These are phyloP conservation scores for Tricholoma sp. DNA, from an alignment of 768 basidiomycete genomes.

Conservation along the genomic window DNA sequence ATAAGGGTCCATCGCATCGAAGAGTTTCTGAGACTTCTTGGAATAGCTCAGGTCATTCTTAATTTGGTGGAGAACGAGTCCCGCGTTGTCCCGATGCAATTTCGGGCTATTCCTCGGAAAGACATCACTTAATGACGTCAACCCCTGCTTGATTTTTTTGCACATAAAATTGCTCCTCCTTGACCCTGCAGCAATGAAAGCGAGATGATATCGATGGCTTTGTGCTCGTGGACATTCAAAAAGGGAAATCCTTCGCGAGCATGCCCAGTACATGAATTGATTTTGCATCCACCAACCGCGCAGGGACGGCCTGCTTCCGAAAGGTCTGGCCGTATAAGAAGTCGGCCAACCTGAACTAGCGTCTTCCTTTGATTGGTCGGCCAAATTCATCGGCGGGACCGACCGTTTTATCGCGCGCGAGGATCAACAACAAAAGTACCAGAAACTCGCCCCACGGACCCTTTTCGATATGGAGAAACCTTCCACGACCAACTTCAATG, in stretches of 20 bases:
- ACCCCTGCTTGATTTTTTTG: constrained; percentile 16
- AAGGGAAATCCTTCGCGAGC: constrained; percentile 15
- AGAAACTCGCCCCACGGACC: neutral
- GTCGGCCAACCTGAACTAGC: neutral
- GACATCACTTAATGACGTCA: constrained; percentile 19
- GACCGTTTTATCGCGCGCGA: neutral
- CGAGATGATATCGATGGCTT: constrained; percentile 14
- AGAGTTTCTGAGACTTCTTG: constrained; percentile 10
- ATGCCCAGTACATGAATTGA: neutral
- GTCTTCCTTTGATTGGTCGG: neutral
- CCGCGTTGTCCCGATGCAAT: constrained; percentile 10
- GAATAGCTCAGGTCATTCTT: constrained; percentile 16
- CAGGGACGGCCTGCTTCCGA: neutral
- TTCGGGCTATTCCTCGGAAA: constrained; percentile 9
- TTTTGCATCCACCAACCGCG: neutral
- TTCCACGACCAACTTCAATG: neutral
- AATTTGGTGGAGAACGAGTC: constrained; percentile 21
- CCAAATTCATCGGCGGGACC: neutral
- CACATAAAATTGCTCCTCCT: constrained; percentile 24
- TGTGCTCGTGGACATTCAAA: constrained; percentile 21
- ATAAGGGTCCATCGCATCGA: constrained; percentile 21
- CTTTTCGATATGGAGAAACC: neutral
- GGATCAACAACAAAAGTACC: neutral
- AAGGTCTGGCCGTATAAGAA: neutral
- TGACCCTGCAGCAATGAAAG: constrained; percentile 16